Percentiles rank a stretch among this genome's conserved stretches.
phyloP scores from a whole-genome alignment of 2,329 filamentous ascomycete genomes.

The Cladosporium colombiae region DNA sequence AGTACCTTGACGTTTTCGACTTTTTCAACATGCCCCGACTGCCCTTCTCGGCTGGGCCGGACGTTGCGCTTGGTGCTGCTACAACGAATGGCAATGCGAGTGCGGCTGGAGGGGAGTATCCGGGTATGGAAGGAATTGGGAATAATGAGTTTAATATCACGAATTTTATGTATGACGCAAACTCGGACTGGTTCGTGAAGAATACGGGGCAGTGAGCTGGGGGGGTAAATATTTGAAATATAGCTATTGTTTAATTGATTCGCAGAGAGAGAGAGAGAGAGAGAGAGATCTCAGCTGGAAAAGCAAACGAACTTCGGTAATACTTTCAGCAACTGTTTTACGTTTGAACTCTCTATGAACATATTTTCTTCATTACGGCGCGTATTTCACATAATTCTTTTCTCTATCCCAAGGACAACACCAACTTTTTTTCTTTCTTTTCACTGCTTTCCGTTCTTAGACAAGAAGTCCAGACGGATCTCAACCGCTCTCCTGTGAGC shows the following conservation, averaged over 20 bases:
- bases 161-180: conserved; percentile 74
- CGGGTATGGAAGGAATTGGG: conserved; percentile 25
- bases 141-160: conserved; percentile 73
- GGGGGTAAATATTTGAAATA: not conserved
- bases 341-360: not conserved
- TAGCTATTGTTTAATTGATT: not conserved
- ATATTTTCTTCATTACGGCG: not conserved
- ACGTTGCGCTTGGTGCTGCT: conserved; percentile 19
- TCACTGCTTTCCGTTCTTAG: conserved; percentile 13
- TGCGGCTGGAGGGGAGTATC: conserved; percentile 23
- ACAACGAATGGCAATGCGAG: conserved; percentile 14
- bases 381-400: not conserved
- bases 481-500: conserved; percentile 79
- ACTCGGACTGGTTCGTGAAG: conserved; percentile 65
- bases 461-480: conserved; percentile 54
- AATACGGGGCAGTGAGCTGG: not conserved
- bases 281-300: too few species aligned
- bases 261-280: too few species aligned
- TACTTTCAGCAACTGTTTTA: too few species aligned
- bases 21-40: conserved; percentile 90
- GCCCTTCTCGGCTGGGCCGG: conserved; percentile 38
- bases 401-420: not conserved
- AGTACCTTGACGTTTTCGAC: conserved; percentile 90
- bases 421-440: not conserved
- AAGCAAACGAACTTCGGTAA: too few species aligned